Percentiles rank a stretch among this genome's conserved stretches.
These are phyloP conservation scores for Penicillium glabrum DNA, from an alignment of 2,329 filamentous ascomycete genomes.

Conservation along the genomic window DNA sequence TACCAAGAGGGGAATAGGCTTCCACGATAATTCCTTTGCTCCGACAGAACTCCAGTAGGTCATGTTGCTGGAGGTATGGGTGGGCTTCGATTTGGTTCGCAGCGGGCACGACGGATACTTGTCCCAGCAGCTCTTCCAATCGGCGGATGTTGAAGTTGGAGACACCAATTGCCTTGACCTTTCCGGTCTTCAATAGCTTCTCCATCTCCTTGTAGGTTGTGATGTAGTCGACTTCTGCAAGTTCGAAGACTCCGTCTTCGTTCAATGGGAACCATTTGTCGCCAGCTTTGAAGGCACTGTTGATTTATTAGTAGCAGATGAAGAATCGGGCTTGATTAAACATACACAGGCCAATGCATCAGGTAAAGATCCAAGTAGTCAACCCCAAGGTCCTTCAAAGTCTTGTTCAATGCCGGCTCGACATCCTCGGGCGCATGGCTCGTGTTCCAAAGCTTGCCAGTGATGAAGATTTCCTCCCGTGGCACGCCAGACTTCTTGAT, in stretches of 20 bases:
- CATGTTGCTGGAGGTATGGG: slow-evolving; percentile 40
- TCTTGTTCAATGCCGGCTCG: slow-evolving; percentile 57
- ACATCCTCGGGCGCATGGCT: slow-evolving; percentile 60
- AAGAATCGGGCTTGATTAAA: slow-evolving; percentile 60
- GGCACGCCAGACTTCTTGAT: slow-evolving; percentile 63
- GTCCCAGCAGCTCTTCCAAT: slow-evolving; percentile 68
- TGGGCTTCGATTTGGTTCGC: slow-evolving; percentile 28
- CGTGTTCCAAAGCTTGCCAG: slow-evolving; percentile 65
- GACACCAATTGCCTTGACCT: slow-evolving; percentile 47
- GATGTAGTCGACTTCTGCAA: slow-evolving; percentile 62
- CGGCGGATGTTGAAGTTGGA: slow-evolving; percentile 61
- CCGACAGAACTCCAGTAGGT: slow-evolving; percentile 54
- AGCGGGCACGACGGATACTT: slow-evolving; percentile 57
- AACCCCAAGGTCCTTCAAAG: slow-evolving; percentile 60
- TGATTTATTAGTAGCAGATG: slow-evolving; percentile 42
- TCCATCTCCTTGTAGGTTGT: slow-evolving; percentile 52
- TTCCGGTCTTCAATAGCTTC: slow-evolving; percentile 29
- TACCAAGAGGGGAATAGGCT: slow-evolving; percentile 54
- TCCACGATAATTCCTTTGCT: slow-evolving; percentile 56
- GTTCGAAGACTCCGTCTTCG: slow-evolving; percentile 34
- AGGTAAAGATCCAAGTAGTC: slow-evolving; percentile 69
- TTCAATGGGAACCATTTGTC: slow-evolving; percentile 41
- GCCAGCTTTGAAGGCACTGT: slow-evolving; percentile 38
- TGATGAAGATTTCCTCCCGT: slow-evolving; percentile 62
- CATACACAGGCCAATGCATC: slow-evolving; percentile 68